Evolutionary conservation across 1,284 basidiomycete species (phyloP).

Genomic region (Rhizoctonia solani): DNA sequence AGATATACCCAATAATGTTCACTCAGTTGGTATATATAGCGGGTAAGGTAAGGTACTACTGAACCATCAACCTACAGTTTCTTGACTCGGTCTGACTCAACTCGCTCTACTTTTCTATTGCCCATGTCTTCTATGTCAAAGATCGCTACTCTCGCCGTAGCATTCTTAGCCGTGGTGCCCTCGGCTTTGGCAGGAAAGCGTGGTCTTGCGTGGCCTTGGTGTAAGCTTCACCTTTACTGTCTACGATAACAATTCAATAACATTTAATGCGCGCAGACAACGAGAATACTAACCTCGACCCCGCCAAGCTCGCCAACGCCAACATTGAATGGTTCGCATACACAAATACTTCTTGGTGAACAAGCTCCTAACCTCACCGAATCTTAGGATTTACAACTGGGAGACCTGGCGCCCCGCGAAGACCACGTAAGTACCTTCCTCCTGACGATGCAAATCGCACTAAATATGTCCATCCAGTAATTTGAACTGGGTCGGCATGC

Average conservation of each 20-base stretch:
- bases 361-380: neutral
- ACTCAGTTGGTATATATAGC: too few relatives aligned
- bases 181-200: conserved; percentile 11
- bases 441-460: too few relatives aligned
- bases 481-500: conserved; percentile 30
- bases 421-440: conserved; percentile 24
- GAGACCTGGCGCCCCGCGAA: conserved; percentile 31
- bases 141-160: neutral
- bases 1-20: too few relatives aligned
- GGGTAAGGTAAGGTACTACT: too few relatives aligned
- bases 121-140: conserved; percentile 18
- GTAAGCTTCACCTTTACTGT: too few relatives aligned
- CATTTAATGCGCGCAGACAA: conserved; percentile 5
- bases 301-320: conserved; percentile 4
- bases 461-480: too few relatives aligned
- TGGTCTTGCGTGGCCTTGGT: conserved; percentile 33
- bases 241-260: too few relatives aligned
- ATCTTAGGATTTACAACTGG: conserved; percentile 26
- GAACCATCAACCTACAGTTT: too few relatives aligned
- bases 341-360: neutral
- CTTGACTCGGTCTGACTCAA: too few relatives aligned
- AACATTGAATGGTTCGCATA: neutral
- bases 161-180: neutral
- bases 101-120: neutral
- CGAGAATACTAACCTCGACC: conserved; percentile 5